phyloP scores from a whole-genome alignment of 371 early-diverging fungal genomes.

The Mortierella sp. region DNA sequence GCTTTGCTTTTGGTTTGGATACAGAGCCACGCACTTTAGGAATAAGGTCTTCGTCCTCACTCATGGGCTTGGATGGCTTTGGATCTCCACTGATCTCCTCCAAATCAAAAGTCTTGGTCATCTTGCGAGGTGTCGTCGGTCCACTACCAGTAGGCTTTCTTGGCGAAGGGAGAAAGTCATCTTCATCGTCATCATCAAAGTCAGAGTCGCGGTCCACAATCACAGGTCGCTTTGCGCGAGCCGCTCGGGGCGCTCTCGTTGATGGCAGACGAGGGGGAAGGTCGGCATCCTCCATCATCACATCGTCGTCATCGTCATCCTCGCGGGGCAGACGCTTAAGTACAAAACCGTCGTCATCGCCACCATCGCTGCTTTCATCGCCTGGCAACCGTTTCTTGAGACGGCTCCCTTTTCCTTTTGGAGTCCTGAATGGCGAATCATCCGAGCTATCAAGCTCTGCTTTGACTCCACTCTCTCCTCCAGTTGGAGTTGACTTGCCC shows the following conservation, averaged over 20 bases:
- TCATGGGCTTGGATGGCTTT: neutral
- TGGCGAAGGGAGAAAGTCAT: slow-evolving; percentile 22
- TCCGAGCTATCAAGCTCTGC: slow-evolving; percentile 10
- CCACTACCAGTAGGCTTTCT: slow-evolving; percentile 13
- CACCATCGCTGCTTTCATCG: slow-evolving; percentile 23
- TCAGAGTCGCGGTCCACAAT: slow-evolving; percentile 36
- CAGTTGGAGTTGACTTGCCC: slow-evolving; percentile 6
- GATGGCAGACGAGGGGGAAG: slow-evolving; percentile 21
- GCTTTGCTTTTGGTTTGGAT: slow-evolving; percentile 17
- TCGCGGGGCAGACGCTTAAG: neutral
- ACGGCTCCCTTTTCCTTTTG: slow-evolving; percentile 15
- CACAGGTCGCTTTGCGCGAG: slow-evolving; percentile 36
- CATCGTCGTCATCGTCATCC: slow-evolving; percentile 23
- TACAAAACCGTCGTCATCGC: slow-evolving; percentile 32
- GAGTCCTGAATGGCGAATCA: slow-evolving; percentile 1
- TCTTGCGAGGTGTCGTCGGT: slow-evolving; percentile 16
- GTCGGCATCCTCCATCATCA: slow-evolving; percentile 25
- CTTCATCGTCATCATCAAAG: slow-evolving; percentile 37
- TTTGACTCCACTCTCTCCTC: slow-evolving; percentile 4
- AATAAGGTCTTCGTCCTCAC: slow-evolving; percentile 18
- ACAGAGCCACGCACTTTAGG: slow-evolving; percentile 5
- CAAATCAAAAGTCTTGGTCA: slow-evolving; percentile 23
- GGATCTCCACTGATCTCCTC: slow-evolving; percentile 13
- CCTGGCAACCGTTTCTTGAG: slow-evolving; percentile 17
- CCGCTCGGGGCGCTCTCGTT: slow-evolving; percentile 37